Percentiles rank a stretch among this genome's conserved stretches.
phyloP scores from a whole-genome alignment of 768 basidiomycete genomes.

The Lactarius sanguifluus region DNA sequence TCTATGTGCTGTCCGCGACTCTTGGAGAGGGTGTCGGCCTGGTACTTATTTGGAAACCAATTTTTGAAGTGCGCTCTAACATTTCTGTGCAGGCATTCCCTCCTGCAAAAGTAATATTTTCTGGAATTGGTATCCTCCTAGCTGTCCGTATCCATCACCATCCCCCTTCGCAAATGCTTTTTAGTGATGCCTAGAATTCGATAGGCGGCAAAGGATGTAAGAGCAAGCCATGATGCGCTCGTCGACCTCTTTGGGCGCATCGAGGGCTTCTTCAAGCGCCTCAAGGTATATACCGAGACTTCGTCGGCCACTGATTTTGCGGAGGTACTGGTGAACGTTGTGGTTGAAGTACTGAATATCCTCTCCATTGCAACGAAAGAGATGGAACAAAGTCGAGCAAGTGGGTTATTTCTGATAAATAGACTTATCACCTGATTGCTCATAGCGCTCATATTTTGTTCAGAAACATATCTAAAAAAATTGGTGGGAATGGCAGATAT shows the following conservation, averaged over 20 bases:
- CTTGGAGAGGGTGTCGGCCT: neutral
- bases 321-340: neutral
- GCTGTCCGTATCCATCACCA: neutral
- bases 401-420: neutral
- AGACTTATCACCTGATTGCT: neutral
- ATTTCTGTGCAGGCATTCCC: neutral
- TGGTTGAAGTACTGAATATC: neutral
- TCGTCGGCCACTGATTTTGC: neutral
- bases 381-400: neutral
- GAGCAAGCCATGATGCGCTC: neutral
- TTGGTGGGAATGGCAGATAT: neutral
- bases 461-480: neutral
- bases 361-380: neutral
- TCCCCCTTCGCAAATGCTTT: neutral
- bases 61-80: neutral
- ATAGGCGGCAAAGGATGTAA: neutral
- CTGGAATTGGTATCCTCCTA: neutral
- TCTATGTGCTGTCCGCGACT: neutral
- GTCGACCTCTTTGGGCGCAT: neutral
- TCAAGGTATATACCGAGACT: neutral
- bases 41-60: neutral
- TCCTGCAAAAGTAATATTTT: neutral
- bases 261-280: slow-evolving; percentile 1
- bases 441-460: neutral
- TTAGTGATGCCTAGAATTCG: neutral